phyloP scores from a whole-genome alignment of 345 rosid species.

The Anastatica hierochuntica region DNA sequence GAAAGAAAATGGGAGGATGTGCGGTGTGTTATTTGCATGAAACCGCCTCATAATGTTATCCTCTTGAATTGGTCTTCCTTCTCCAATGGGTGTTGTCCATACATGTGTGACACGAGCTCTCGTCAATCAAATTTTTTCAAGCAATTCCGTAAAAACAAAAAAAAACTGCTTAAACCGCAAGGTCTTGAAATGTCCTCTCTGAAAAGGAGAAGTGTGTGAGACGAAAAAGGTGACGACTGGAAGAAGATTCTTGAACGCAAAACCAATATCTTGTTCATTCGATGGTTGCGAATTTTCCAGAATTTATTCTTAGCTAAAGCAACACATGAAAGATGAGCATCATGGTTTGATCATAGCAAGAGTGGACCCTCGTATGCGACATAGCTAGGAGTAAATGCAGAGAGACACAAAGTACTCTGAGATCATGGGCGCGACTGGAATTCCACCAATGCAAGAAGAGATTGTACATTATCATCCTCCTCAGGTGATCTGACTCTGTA shows the following conservation, averaged over 20 bases:
- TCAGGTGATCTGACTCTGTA: too few species aligned
- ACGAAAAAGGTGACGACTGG: conserved; percentile 68
- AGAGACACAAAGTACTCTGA: conserved; percentile 22
- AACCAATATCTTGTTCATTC: conserved; percentile 61
- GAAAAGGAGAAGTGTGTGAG: conserved; percentile 74
- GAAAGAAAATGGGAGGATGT: conserved; percentile 62
- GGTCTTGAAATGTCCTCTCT: too few species aligned
- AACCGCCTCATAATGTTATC: conserved; percentile 85
- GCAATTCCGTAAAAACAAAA: conserved; percentile 50
- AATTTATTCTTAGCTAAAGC: conserved; percentile 56
- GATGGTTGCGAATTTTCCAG: conserved; percentile 61
- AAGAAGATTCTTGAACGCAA: conserved; percentile 47
- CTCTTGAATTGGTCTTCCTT: conserved; percentile 79
- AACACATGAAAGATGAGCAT: conserved; percentile 57
- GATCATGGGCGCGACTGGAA: too few species aligned
- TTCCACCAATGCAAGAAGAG: too few species aligned
- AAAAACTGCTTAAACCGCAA: conserved; percentile 30
- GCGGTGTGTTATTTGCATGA: conserved; percentile 78
- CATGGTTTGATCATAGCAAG: conserved; percentile 46
- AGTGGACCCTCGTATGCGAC: conserved; percentile 46
- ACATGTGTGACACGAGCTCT: conserved; percentile 86
- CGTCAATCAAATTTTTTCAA: conserved; percentile 86
- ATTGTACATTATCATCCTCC: too few species aligned
- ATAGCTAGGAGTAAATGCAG: conserved; percentile 37
- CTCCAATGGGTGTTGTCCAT: conserved; percentile 77